Base-by-base conservation (phyloP, 225 moss, liverwort and hornwort genomes). In the Physcomitrium patens region DNA sequence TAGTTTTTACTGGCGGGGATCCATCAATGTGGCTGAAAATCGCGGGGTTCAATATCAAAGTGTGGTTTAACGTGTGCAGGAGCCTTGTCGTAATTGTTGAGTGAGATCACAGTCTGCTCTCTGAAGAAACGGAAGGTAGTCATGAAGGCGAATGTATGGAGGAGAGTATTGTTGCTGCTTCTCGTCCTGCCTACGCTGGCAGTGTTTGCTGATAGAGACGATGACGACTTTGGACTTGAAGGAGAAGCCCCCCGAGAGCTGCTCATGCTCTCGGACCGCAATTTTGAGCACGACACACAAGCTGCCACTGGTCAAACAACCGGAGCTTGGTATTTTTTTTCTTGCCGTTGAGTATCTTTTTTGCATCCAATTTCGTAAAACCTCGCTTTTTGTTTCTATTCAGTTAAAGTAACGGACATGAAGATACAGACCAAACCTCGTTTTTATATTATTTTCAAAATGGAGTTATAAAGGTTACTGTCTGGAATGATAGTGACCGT, bases 211-310 rank as follows among this genome's bases (percentile, higher is more conserved):
- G 79, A 70, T 13, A 82, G 77, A 68, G 79, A 82, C 65, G 79
- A 75, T 49, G 78, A 86, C 55, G 87, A 84, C 5, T 91, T 88
- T 86, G 91, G 83, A 24, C 67, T 85, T 44, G 87, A 82, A 49
- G 81, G 69, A 62, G 74, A 83, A 57, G 71, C 65, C 1, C 76
- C 77, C 47, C 83, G 78, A 55, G 78, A 86, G 59, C 75, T 99
- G 54, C 60, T 83, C n/a, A 2, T 72, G 37, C 77, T 94, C 17
- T 79, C 84, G 24, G 97, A 99, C 67, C 76, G 60, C 42, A 94
- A 74, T 82, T 99, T 99, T 77, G 97, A 99, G 67, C 97, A 93
- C 51, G 97, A 99, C 63, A 94, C 94, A 0, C 97, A 99, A 77
- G 94, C 97, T 70, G 90, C 78, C 52, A 94, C 94, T 9, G 97